Base-by-base conservation (phyloP, 1,284 basidiomycete species). In the Ustanciosporium gigantosporum region DNA sequence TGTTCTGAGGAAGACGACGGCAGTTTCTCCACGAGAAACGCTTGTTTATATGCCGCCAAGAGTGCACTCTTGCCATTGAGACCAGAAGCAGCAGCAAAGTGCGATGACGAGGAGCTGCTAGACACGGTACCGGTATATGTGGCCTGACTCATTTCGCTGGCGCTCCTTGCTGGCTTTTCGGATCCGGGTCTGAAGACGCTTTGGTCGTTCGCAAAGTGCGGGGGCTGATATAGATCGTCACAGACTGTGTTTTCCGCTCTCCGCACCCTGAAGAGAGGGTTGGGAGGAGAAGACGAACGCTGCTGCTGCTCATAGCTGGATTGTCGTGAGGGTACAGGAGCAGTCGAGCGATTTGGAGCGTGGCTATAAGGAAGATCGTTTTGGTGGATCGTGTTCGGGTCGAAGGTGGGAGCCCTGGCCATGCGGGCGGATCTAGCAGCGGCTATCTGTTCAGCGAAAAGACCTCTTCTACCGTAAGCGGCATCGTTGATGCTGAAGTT, bases 391-490 rank as follows among this genome's bases (percentile, higher is more conserved):
- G n/a, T n/a, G n/a, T n/a, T n/a, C n/a, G n/a, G n/a, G 31, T 48
- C 45, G 43, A 40, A 53, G 7, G 57, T 49, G 5, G 46, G 57
- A 36, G 52, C 36, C 27, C 46, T 46, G 14, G 58, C 47, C 3
- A 61, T n/a, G 11, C 51, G 47, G 8, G 58, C 58, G 14, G 25
- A 55, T 4, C 52, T 27, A 3, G 52, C 60, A 14, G 60, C 53
- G 9, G 60, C 45, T 21, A 64, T 52, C 29, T 64, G 60, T 1
- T 64, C 60, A 15, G 60, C 46, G 19, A 64, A 58, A 19, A 64
- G 41, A 2, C 53, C 49, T 0, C 46, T 49, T 14, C 55, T 56
- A 8, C 20, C 41, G 21, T 56, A 55, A 14, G 58, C 43, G 17
- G 51, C 44, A 23, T 61, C 58, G 35, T 56, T 56, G 29, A 61